Evolutionary conservation across 129 eudicot genomes (phyloP), one percentile per base, ranked within the genome.

Genomic region (Flaveria robusta): DNA sequence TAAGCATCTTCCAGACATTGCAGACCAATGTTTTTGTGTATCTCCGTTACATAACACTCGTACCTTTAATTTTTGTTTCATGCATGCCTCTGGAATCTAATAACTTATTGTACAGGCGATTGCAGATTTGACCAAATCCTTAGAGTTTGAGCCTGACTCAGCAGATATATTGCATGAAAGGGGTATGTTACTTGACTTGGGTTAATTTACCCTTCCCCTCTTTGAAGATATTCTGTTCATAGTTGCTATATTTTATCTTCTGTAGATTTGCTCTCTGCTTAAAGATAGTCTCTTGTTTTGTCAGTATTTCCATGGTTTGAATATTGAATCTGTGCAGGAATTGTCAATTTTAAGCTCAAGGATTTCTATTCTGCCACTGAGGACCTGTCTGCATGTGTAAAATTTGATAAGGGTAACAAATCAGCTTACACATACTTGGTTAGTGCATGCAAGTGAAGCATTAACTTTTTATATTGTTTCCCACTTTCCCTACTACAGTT

Each of bases 381-480:
- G 64, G 99, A 94, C 86, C 83, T 94, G 45, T 84, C 99, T 77
- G 84, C 90, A 22, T 94, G 99, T 80, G 96, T 94, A 71, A 85
- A 87, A 81, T 80, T 94, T 74, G 97, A 94, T 22, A 84, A 78
- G 76, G 87, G 83, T 77, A 94, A 94, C 85, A 91, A 91, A 82
- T 94, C 99, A 51, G 99, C 97, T 29, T 87, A 85, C 80, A 94
- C 99, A 50, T 94, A 94, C 74, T 81, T 94, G 96, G 99, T 91
- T 88, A 81, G 98, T 74, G 43, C 71, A 74, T 78, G 29, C 19
- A 45, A 4, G 12, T 55, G 45, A 62, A 73, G 68, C 45, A 19
- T 76, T 43, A 45, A 23, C 18, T 63, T 37, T 71, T 65, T 55
- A 70, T 23, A 26, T 79, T 72, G 23, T 19, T 63, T 13, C 68